These are phyloP conservation scores for Polyporus arcularius DNA, from an alignment of 768 basidiomycete genomes.

Conservation along the genomic window DNA sequence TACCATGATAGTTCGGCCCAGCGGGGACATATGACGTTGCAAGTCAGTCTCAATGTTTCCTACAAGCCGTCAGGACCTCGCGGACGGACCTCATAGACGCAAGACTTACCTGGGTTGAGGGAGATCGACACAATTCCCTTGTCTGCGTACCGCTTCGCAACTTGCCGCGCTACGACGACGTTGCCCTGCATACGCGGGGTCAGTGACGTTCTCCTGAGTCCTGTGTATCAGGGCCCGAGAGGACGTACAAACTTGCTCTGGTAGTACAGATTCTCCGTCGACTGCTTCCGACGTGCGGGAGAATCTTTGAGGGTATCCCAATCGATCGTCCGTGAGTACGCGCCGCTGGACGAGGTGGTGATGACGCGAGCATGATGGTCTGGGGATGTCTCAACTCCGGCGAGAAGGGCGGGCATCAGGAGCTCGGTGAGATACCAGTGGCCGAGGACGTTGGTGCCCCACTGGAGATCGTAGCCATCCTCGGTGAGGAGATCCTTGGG, in stretches of 20 bases:
- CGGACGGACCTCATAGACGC: slow-evolving; percentile 17
- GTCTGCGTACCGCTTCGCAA: slow-evolving; percentile 45
- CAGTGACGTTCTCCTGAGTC: background rate
- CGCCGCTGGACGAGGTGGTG: slow-evolving; percentile 41
- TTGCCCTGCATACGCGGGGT: slow-evolving; percentile 34
- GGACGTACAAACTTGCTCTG: slow-evolving; percentile 48
- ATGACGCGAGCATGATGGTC: slow-evolving; percentile 48
- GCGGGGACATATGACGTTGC: slow-evolving; percentile 1
- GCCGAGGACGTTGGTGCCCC: slow-evolving; percentile 46
- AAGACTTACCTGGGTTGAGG: slow-evolving; percentile 38
- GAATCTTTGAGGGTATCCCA: slow-evolving; percentile 38
- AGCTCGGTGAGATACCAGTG: slow-evolving; percentile 59
- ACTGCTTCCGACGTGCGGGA: slow-evolving; percentile 18
- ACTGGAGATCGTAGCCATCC: slow-evolving; percentile 44
- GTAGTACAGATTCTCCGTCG: slow-evolving; percentile 17
- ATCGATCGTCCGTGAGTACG: slow-evolving; percentile 34
- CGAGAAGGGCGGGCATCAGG: slow-evolving; percentile 46
- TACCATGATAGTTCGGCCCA: slow-evolving; percentile 20
- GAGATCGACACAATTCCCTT: slow-evolving; percentile 44
- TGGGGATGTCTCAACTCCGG: slow-evolving; percentile 37
- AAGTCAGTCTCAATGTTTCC: slow-evolving; percentile 20
- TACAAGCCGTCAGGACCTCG: too few relatives aligned
- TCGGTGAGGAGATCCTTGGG: slow-evolving; percentile 35
- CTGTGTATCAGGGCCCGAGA: too few relatives aligned
- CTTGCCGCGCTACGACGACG: slow-evolving; percentile 41